These are phyloP conservation scores for Elaeagnus macrophylla DNA, from an alignment of 306 rosid species.

Conservation along the genomic window DNA sequence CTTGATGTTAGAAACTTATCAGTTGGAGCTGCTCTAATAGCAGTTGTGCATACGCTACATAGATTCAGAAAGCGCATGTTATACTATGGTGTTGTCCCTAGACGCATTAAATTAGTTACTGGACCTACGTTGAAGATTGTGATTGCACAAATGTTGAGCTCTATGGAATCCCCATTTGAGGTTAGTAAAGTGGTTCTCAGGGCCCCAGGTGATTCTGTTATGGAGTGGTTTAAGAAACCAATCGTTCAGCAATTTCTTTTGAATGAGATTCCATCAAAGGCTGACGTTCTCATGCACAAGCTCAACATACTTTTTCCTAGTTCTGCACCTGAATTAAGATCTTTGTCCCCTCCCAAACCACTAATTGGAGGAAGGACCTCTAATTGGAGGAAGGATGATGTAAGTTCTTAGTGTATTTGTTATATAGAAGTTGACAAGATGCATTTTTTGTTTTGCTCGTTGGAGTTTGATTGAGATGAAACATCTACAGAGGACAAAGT, in stretches of 20 bases:
- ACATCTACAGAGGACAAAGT: too few species aligned
- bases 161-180: conserved; percentile 93
- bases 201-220: conserved; percentile 84
- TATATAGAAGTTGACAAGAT: too few species aligned
- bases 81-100: conserved; percentile 73
- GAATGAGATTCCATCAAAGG: conserved; percentile 72
- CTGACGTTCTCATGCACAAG: conserved; percentile 89
- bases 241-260: conserved; percentile 93
- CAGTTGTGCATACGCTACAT: conserved; percentile 87
- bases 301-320: conserved; percentile 85
- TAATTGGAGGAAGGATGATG: too few species aligned
- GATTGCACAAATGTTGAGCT: conserved; percentile 70
- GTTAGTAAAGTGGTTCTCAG: conserved; percentile 91
- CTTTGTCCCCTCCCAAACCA: conserved; percentile 68
- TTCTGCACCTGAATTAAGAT: conserved; percentile 88
- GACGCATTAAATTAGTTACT: conserved; percentile 84
- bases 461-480: too few species aligned
- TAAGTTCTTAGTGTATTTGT: too few species aligned
- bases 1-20: conserved; percentile 92
- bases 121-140: conserved; percentile 90
- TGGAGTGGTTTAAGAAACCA: conserved; percentile 98
- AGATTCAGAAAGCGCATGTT: conserved; percentile 95
- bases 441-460: too few species aligned
- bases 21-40: conserved; percentile 83
- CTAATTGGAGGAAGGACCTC: conserved; percentile 48